Evolutionary conservation across 225 moss, liverwort and hornwort species (phyloP), one percentile per base, ranked within the genome.

Genomic region (Pseudoscleropodium purum): DNA sequence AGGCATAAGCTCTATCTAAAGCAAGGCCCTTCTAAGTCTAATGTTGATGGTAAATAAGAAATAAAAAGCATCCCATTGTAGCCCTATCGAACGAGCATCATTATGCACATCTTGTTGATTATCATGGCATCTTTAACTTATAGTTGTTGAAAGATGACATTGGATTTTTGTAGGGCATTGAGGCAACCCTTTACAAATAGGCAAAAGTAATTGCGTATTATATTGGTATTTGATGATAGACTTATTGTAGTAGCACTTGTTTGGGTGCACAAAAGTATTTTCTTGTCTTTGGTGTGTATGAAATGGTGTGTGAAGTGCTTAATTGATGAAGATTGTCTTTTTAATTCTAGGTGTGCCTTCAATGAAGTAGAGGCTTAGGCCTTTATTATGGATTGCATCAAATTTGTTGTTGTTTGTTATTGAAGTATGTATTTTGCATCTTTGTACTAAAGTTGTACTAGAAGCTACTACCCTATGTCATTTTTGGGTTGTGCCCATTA

Each of bases 401-500:
- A 68, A n/a, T n/a, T 68, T 68, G 12, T 68, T 37, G 12, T 68
- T 68, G 37, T 37, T 68, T 11, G 20, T 37, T 6, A n/a, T n/a
- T n/a, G 5, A 12, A 1, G 9, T n/a, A n/a, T 1, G 2, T 13
- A n/a, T 68, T n/a, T 68, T 68, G 23, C n/a, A n/a, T 68, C n/a
- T n/a, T n/a, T n/a, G n/a, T 37, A n/a, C 0, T 68, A 1, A 68
- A 23, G 20, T n/a, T 37, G 4, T 0, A 2, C 11, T 6, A 21
- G 6, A 37, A 12, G 21, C 2, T 11, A 20, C 21, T 68, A 20
- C 21, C 21, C 7, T 52, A 14, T 14, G 52, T 14, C 52, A 14
- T 52, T 52, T 52, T 52, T 52, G 14, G 52, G 4, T 52, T 52
- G 52, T 52, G 5, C 52, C 13, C 52, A 49, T 52, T 52, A 15